phyloP scores from a whole-genome alignment of 2,329 filamentous ascomycete genomes.

The Rutstroemia sp. region DNA sequence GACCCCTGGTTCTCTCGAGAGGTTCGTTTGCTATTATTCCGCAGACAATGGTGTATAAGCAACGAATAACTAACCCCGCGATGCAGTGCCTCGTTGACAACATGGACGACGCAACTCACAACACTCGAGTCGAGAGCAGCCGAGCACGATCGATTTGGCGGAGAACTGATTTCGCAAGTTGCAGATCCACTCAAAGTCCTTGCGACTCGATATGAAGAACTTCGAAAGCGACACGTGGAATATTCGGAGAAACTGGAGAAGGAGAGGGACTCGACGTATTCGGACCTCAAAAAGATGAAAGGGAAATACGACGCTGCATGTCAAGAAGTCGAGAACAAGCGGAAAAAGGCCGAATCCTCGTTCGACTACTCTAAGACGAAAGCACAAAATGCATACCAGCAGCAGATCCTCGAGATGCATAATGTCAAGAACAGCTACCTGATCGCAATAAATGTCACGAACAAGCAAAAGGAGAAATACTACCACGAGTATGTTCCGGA shows the following conservation, averaged over 20 bases:
- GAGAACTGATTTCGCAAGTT: conserved; percentile 69
- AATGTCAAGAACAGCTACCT: conserved; percentile 98
- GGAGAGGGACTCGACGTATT: conserved; percentile 78
- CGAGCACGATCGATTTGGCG: conserved; percentile 81
- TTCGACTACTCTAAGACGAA: conserved; percentile 82
- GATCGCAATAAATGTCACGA: conserved; percentile 92
- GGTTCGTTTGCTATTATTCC: conserved; percentile 36
- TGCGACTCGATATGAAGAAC: conserved; percentile 72
- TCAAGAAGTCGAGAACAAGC: conserved; percentile 87
- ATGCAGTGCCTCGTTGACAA: conserved; percentile 80
- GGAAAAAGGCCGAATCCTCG: conserved; percentile 92
- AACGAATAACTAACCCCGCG: background rate
- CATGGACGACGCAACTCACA: conserved; percentile 89
- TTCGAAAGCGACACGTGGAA: conserved; percentile 84
- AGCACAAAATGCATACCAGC: conserved; percentile 83
- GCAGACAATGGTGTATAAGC: conserved; percentile 6
- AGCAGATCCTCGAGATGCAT: conserved; percentile 91
- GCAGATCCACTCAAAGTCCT: conserved; percentile 80
- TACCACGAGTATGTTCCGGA: conserved; percentile 97
- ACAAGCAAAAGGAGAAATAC: conserved; percentile 95
- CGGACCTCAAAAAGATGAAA: conserved; percentile 83
- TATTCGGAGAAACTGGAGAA: conserved; percentile 84
- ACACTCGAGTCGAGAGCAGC: conserved; percentile 81
- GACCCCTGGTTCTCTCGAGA: conserved; percentile 92
- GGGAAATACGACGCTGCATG: conserved; percentile 87